These are phyloP conservation scores for Gardenia jasminoides DNA, from an alignment of 257 asterid genomes.

Conservation along the genomic window DNA sequence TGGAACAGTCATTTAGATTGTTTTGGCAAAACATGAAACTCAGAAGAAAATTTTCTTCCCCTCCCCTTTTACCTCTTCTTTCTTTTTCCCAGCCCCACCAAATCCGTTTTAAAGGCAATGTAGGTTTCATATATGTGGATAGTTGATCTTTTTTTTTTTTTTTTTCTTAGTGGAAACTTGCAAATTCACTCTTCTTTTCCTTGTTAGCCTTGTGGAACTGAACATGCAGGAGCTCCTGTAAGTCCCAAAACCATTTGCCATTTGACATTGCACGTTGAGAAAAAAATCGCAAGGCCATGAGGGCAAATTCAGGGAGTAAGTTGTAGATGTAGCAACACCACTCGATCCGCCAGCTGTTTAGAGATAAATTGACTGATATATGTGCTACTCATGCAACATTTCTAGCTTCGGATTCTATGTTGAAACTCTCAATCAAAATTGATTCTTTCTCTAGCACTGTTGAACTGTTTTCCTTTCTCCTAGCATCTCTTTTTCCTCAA, in stretches of 20 bases:
- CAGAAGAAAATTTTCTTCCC: neutral
- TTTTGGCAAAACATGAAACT: neutral
- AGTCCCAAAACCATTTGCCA: conserved; percentile 6
- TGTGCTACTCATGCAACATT: neutral
- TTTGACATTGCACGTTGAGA: conserved; percentile 9
- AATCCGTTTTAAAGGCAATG: neutral
- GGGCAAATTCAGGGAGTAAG: neutral
- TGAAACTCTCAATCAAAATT: neutral
- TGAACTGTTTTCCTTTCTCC: neutral
- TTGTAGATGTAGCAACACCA: neutral
- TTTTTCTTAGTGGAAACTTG: neutral
- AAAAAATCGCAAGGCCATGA: conserved; percentile 8
- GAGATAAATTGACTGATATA: neutral
- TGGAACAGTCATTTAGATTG: neutral
- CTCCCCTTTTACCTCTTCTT: neutral
- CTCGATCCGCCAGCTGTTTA: neutral
- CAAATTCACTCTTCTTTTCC: conserved; percentile 2
- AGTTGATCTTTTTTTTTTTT: too few species aligned
- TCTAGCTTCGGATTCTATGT: neutral
- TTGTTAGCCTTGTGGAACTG: conserved; percentile 16
- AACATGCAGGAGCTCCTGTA: conserved; percentile 12
- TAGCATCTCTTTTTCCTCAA: neutral
- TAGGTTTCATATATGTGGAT: neutral
- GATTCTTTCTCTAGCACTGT: neutral
- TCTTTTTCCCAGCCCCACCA: neutral